Evolutionary conservation across 805 yeast species (phyloP).

Genomic region (Blastobotrys peoriensis): DNA sequence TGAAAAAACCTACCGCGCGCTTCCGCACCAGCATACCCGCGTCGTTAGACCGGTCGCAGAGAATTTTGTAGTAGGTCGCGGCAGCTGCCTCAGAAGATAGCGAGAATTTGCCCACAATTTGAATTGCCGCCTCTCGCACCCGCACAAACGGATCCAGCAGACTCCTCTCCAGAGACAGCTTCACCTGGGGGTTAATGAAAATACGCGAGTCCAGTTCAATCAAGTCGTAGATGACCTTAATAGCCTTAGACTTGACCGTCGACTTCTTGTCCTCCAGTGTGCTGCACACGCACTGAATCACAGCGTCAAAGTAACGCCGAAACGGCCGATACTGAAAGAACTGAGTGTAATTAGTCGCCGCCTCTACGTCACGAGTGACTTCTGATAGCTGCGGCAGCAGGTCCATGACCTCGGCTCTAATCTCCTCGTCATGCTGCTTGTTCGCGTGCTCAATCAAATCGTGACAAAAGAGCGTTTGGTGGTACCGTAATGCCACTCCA

Average conservation of each 20-base stretch:
- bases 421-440: not conserved
- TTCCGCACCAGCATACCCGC: constrained; percentile 60
- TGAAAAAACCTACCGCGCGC: constrained; percentile 45
- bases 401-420: not conserved
- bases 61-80: constrained; percentile 40
- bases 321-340: constrained; percentile 17
- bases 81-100: not conserved
- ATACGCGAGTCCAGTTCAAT: constrained; percentile 49
- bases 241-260: constrained; percentile 55
- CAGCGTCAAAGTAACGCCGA: constrained; percentile 41
- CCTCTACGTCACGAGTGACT: constrained; percentile 11
- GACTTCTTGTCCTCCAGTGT: constrained; percentile 45
- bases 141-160: constrained; percentile 59
- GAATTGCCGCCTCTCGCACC: constrained; percentile 72
- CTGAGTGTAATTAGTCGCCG: constrained; percentile 5
- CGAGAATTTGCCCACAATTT: constrained; percentile 46
- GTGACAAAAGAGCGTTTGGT: not conserved
- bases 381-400: not conserved
- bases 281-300: constrained; percentile 44
- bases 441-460: not conserved
- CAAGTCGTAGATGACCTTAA: constrained; percentile 54
- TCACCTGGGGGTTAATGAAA: constrained; percentile 45
- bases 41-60: constrained; percentile 49
- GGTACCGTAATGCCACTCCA: not conserved
- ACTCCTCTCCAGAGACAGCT: constrained; percentile 44